phyloP scores from a whole-genome alignment of 495 filamentous ascomycete species.

The Aspergillus panamensis region DNA sequence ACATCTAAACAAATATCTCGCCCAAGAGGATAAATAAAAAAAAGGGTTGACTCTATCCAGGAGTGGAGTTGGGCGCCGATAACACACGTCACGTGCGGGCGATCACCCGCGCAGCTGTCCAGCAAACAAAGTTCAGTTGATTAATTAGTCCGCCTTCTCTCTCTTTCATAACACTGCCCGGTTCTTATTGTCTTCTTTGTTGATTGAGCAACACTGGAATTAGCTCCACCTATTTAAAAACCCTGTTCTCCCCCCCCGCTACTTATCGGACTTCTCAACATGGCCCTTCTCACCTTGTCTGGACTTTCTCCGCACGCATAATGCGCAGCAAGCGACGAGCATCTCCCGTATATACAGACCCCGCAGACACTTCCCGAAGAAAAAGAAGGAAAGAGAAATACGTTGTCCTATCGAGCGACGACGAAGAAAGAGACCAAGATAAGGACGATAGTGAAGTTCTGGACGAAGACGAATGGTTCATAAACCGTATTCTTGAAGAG shows the following conservation, averaged over 20 bases:
- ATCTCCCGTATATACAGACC: conserved; percentile 14
- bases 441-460: conserved; percentile 13
- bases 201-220: background rate
- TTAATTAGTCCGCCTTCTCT: background rate
- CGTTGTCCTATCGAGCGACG: conserved; percentile 3
- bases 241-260: background rate
- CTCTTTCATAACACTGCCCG: conserved; percentile 6
- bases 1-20: no score
- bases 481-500: conserved; percentile 42
- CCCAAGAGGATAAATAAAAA: background rate
- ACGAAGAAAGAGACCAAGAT: conserved; percentile 15
- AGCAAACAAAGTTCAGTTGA: conserved; percentile 10
- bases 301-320: conserved; percentile 24
- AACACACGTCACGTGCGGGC: conserved; percentile 21
- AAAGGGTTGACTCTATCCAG: background rate
- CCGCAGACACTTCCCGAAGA: conserved; percentile 7
- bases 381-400: conserved; percentile 10
- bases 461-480: conserved; percentile 31
- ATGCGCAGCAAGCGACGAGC: conserved; percentile 26
- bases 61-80: conserved; percentile 19
- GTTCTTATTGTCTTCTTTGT: background rate
- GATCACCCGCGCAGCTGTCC: conserved; percentile 22
- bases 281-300: conserved; percentile 16
- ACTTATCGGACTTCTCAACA: conserved; percentile 13
- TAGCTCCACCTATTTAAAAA: background rate